Percentiles rank a stretch among this genome's conserved stretches.
Evolutionary conservation across 331 rosid genomes (phyloP).

Genomic region (Rhamnella rubrinervis): DNA sequence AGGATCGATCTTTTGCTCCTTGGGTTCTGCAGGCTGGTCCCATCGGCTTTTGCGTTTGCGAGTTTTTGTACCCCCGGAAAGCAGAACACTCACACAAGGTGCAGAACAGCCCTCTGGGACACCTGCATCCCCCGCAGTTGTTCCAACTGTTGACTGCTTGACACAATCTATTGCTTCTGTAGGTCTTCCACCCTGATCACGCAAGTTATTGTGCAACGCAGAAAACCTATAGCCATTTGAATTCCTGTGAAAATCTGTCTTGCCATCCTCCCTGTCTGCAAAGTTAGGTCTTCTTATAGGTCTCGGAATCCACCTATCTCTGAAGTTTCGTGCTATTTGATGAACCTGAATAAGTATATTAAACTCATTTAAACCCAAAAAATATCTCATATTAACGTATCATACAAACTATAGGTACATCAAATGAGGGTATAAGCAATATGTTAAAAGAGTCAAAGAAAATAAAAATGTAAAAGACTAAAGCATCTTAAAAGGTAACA

Average conservation of each 20-base stretch:
- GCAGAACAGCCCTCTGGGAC: constrained; percentile 52
- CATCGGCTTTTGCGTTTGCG: constrained; percentile 98
- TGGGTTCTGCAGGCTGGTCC: constrained; percentile 89
- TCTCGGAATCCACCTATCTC: constrained; percentile 90
- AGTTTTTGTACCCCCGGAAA: constrained; percentile 37
- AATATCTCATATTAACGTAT: neutral
- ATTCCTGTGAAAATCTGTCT: constrained; percentile 59
- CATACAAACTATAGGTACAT: neutral
- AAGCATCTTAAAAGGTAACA: constrained; percentile 1
- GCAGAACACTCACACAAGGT: constrained; percentile 34
- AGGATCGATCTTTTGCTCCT: constrained; percentile 46
- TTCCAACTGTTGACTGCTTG: constrained; percentile 42
- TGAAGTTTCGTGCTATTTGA: constrained; percentile 93
- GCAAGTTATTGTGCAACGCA: constrained; percentile 45
- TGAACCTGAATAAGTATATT: constrained; percentile 64
- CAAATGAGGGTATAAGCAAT: constrained; percentile 6
- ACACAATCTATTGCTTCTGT: constrained; percentile 56
- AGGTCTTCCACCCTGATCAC: constrained; percentile 59
- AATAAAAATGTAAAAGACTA: neutral
- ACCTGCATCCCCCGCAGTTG: constrained; percentile 40
- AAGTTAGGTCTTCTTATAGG: constrained; percentile 50
- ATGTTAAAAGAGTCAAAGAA: neutral
- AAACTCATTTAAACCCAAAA: constrained; percentile 9
- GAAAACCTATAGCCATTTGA: constrained; percentile 55
- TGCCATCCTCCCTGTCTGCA: constrained; percentile 64